Conservation (phyloP, 2,329 filamentous ascomycete genomes). For the Colletotrichum sp. region DNA sequence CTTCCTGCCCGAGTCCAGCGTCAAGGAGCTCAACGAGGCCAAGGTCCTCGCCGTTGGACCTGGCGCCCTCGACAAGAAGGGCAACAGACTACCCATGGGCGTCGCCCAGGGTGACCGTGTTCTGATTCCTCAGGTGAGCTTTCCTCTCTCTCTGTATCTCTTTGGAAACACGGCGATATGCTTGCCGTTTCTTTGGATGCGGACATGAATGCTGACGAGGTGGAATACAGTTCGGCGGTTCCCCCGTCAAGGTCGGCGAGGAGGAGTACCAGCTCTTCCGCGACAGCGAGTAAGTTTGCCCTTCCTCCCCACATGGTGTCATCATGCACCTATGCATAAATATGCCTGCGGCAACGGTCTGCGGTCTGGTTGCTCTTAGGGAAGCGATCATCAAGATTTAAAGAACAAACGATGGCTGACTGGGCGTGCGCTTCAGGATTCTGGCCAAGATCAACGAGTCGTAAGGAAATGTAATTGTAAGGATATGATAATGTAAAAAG, state of each 20-base stretch:
- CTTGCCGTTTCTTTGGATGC: neutral
- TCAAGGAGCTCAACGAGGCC: constrained; percentile 98
- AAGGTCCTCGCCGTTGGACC: constrained; percentile 95
- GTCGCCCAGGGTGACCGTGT: constrained; percentile 88
- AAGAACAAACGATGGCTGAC: constrained; percentile 2
- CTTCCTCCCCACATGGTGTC: neutral
- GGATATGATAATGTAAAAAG: neutral
- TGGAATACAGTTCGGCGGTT: constrained; percentile 78
- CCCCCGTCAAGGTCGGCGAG: constrained; percentile 95
- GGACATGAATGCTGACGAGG: neutral
- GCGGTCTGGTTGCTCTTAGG: no score
- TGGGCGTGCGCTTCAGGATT: constrained; percentile 61
- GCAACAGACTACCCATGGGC: constrained; percentile 84
- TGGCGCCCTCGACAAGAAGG: constrained; percentile 84
- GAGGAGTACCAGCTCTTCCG: constrained; percentile 96
- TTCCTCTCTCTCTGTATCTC: neutral
- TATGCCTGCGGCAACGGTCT: neutral
- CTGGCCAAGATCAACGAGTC: constrained; percentile 99
- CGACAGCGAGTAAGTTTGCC: constrained; percentile 86
- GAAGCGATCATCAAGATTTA: neutral
- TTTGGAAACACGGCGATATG: neutral
- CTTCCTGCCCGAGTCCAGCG: constrained; percentile 94
- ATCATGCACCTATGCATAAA: neutral
- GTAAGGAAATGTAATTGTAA: neutral
- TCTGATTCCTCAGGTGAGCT: constrained; percentile 83